Percentiles rank a stretch among this genome's conserved stretches.
Evolutionary conservation across 148 eudicot species (phyloP).

Genomic region (Nepenthes gracilis): DNA sequence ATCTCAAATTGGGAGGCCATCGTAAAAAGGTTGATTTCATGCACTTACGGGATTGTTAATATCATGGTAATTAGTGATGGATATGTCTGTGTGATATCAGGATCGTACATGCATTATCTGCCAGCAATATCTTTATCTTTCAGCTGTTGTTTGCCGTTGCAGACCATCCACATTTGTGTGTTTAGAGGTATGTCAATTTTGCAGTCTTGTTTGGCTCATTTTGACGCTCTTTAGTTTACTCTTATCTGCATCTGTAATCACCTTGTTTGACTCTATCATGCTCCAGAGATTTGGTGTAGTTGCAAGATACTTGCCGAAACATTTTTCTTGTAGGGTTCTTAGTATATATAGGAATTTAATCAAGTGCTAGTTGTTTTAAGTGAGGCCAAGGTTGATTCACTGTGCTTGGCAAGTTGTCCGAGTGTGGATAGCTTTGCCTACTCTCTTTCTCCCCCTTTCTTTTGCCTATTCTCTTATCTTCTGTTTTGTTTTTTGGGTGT

Average conservation of each 20-base stretch:
- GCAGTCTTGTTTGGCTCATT: neutral
- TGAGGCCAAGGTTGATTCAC: no score
- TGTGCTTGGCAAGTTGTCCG: no score
- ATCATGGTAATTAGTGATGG: neutral
- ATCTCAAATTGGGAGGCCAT: neutral
- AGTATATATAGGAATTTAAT: no score
- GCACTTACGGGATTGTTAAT: neutral
- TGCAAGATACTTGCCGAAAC: no score
- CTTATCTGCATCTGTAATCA: neutral
- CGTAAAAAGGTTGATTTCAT: neutral
- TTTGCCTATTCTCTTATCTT: no score
- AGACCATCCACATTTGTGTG: constrained; percentile 75
- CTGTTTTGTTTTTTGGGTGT: no score
- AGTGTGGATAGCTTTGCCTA: no score
- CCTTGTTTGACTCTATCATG: no score
- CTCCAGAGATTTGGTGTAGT: no score
- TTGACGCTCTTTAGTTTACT: neutral
- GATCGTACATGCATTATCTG: constrained; percentile 95
- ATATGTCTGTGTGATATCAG: constrained; percentile 29
- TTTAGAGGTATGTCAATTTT: constrained; percentile 59
- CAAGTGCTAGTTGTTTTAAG: no score
- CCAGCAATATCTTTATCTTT: constrained; percentile 81
- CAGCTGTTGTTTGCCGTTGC: constrained; percentile 89
- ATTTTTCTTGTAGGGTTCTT: no score
- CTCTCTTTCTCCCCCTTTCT: no score